Percentiles rank a stretch among this genome's conserved stretches.
phyloP scores from a whole-genome alignment of 2,329 filamentous ascomycete genomes.

The Ophiosphaerella narmari region DNA sequence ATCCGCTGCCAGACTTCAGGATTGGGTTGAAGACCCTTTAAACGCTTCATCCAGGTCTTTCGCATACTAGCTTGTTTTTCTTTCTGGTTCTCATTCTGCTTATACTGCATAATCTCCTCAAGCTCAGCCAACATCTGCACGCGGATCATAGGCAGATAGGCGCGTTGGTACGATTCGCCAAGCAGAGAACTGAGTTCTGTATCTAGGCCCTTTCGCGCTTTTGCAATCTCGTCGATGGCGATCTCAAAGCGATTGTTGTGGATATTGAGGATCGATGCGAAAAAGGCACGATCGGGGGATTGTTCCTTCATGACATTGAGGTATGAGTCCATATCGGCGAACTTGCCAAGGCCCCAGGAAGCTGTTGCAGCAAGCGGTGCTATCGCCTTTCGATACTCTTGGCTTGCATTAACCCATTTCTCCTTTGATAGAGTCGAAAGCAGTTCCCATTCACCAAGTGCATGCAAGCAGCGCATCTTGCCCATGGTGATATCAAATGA shows the following conservation, averaged over 20 bases:
- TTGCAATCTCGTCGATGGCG: conserved; percentile 84
- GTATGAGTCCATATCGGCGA: conserved; percentile 98
- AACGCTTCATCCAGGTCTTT: conserved; percentile 90
- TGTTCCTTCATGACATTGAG: conserved; percentile 91
- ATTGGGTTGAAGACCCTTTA: conserved; percentile 94
- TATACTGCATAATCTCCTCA: conserved; percentile 97
- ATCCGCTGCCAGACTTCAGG: conserved; percentile 99
- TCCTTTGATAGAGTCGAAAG: conserved; percentile 86
- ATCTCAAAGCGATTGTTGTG: conserved; percentile 96
- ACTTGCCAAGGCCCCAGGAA: conserved; percentile 94
- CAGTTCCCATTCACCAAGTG: conserved; percentile 95
- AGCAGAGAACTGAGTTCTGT: conserved; percentile 94
- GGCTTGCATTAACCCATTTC: conserved; percentile 88
- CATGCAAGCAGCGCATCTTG: conserved; percentile 98
- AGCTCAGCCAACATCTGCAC: conserved; percentile 99
- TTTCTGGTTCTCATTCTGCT: conserved; percentile 78
- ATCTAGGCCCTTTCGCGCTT: conserved; percentile 89
- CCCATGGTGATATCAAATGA: conserved; percentile 98
- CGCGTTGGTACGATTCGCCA: conserved; percentile 97
- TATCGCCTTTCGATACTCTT: conserved; percentile 87
- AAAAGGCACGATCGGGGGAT: conserved; percentile 95
- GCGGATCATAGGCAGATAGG: conserved; percentile 95
- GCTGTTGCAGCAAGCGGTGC: conserved; percentile 93
- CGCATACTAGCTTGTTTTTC: conserved; percentile 91
- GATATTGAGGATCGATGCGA: conserved; percentile 91